Evolutionary conservation across 768 basidiomycete species (phyloP).

Genomic region (Filobasidium floriforme): DNA sequence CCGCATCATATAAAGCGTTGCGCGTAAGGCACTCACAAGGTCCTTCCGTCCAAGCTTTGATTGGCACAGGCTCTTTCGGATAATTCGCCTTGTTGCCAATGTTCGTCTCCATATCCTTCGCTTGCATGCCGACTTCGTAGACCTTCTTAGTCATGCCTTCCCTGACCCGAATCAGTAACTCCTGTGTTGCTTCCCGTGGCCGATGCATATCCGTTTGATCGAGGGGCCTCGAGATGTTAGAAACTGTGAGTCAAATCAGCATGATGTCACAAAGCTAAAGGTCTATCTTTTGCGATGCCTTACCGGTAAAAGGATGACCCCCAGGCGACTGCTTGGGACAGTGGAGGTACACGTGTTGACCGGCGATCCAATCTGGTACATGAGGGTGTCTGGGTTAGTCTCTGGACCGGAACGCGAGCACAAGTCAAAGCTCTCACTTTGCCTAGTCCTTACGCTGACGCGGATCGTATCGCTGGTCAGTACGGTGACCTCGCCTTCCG

Average conservation of each 20-base stretch:
- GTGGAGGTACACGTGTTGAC: constrained; percentile 22
- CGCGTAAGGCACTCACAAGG: constrained; percentile 21
- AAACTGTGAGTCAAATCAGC: constrained; percentile 9
- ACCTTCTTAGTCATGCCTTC: constrained; percentile 21
- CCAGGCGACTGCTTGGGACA: constrained; percentile 20
- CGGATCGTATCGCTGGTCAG: constrained; percentile 18
- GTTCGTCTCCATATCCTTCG: constrained; percentile 10
- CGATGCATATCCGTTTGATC: constrained; percentile 15
- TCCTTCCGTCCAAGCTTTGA: constrained; percentile 24
- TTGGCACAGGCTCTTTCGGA: constrained; percentile 14
- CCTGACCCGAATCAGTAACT: constrained; percentile 23
- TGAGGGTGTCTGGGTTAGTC: background rate
- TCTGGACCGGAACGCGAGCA: background rate
- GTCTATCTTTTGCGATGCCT: background rate
- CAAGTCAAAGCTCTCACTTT: constrained; percentile 7
- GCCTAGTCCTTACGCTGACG: constrained; percentile 18
- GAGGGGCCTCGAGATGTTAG: constrained; percentile 22
- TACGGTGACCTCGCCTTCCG: constrained; percentile 12
- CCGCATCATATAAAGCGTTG: background rate
- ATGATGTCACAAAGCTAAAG: background rate
- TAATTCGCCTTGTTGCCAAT: background rate
- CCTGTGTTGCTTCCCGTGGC: constrained; percentile 19
- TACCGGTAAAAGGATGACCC: constrained; percentile 22
- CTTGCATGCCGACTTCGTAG: constrained; percentile 8
- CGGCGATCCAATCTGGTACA: constrained; percentile 16